Conservation (phyloP, 441 rosid species). For the Corymbia calophylla region DNA sequence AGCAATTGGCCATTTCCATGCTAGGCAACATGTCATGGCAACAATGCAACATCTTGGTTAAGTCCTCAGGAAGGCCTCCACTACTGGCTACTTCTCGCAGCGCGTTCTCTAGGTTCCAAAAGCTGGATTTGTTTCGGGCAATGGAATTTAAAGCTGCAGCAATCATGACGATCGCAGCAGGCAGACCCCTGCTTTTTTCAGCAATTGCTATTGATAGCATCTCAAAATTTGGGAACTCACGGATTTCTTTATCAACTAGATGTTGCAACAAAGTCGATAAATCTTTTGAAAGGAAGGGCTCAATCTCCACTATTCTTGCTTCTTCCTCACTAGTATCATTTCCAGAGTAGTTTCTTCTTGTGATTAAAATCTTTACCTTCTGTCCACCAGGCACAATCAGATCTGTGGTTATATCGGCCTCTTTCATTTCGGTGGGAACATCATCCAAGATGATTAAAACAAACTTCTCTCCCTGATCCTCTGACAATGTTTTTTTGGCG, state of each 20-base stretch:
- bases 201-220: not conserved
- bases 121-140: not conserved
- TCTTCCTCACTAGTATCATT: not conserved
- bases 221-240: not conserved
- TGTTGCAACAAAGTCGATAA: conserved; percentile 4
- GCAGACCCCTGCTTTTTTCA: conserved; percentile 6
- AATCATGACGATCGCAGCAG: not conserved
- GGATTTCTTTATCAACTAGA: not conserved
- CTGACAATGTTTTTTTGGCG: not conserved
- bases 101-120: not conserved
- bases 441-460: not conserved
- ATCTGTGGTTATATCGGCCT: not conserved
- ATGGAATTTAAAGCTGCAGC: not conserved
- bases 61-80: not conserved
- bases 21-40: not conserved
- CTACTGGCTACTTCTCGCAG: not conserved
- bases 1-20: not conserved
- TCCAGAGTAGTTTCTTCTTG: conserved; percentile 1
- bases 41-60: not conserved
- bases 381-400: not conserved
- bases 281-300: not conserved
- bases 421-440: not conserved
- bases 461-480: not conserved
- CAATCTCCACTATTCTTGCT: not conserved
- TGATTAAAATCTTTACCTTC: conserved; percentile 13